phyloP scores from a whole-genome alignment of 2,329 filamentous ascomycete species.

The Neospermospora avenae region DNA sequence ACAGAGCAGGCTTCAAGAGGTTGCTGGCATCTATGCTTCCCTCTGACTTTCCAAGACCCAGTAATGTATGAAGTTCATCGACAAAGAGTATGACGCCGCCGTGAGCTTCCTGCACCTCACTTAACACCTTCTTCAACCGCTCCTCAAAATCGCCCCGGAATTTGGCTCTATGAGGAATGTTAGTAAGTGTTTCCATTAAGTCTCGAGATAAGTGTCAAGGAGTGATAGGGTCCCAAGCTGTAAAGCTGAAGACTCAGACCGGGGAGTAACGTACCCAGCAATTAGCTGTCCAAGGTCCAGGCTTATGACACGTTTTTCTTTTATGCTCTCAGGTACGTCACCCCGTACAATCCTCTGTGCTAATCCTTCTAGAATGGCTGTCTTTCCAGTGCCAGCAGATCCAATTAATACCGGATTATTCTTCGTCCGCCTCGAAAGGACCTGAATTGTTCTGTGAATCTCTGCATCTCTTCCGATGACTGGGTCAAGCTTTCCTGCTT shows the following conservation, averaged over 20 bases:
- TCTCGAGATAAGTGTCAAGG: too few species aligned
- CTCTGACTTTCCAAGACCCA: constrained; percentile 91
- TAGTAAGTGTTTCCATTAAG: too few species aligned
- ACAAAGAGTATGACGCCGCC: constrained; percentile 93
- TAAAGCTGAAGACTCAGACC: too few species aligned
- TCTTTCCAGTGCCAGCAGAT: constrained; percentile 81
- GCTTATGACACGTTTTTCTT: constrained; percentile 85
- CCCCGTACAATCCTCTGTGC: constrained; percentile 86
- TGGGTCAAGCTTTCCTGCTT: constrained; percentile 87
- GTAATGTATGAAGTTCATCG: constrained; percentile 86
- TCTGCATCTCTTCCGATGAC: constrained; percentile 91
- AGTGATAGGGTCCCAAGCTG: too few species aligned
- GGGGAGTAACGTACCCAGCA: constrained; percentile 55
- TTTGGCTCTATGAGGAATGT: constrained; percentile 54
- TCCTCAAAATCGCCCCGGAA: constrained; percentile 97
- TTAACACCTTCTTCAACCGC: constrained; percentile 82
- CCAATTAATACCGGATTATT: constrained; percentile 90
- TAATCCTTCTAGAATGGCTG: constrained; percentile 85
- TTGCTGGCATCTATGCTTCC: constrained; percentile 97
- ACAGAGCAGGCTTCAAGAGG: constrained; percentile 88
- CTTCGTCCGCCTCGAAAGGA: constrained; percentile 88
- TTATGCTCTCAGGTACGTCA: constrained; percentile 93
- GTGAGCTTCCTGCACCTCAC: constrained; percentile 80
- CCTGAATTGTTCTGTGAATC: constrained; percentile 91
- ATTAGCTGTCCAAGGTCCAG: constrained; percentile 90